Conservation (phyloP, 225 moss, liverwort and hornwort species). For the Thuidium tamariscinum region DNA sequence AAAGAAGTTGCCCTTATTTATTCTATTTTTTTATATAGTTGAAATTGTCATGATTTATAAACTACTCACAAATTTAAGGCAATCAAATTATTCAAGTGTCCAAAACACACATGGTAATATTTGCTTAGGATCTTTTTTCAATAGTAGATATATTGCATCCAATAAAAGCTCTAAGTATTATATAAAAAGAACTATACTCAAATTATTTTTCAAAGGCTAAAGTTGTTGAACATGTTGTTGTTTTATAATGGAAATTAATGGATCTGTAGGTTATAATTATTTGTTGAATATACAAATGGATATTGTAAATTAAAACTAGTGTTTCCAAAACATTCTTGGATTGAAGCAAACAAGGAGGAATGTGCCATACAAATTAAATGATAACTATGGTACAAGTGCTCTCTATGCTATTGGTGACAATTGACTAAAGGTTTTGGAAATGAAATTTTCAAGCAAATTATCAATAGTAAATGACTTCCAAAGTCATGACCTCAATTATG, state of each 20-base stretch:
- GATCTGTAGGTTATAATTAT: background rate
- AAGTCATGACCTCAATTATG: background rate
- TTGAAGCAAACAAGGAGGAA: background rate
- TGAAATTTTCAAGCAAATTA: rapidly evolving
- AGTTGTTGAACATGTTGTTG: rapidly evolving
- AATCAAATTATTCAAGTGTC: background rate
- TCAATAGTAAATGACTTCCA: background rate
- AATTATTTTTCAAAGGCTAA: background rate
- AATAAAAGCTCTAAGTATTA: background rate
- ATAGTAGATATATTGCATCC: rapidly evolving
- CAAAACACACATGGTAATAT: background rate
- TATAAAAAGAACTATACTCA: background rate
- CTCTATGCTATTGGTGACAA: rapidly evolving
- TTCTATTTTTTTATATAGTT: rapidly evolving
- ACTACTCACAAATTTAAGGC: background rate
- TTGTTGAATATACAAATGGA: background rate
- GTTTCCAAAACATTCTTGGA: background rate
- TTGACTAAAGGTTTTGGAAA: rapidly evolving
- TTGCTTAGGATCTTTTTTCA: background rate
- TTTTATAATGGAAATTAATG: background rate
- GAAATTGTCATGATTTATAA: background rate
- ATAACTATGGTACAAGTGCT: rapidly evolving
- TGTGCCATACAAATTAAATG: background rate
- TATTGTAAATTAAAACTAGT: background rate
- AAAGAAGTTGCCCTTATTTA: background rate